A percentile compares a stretch with the other conserved stretches of the same genome.
phyloP scores from a whole-genome alignment of 2,329 filamentous ascomycete species.

The Lecanosticta acicola region DNA sequence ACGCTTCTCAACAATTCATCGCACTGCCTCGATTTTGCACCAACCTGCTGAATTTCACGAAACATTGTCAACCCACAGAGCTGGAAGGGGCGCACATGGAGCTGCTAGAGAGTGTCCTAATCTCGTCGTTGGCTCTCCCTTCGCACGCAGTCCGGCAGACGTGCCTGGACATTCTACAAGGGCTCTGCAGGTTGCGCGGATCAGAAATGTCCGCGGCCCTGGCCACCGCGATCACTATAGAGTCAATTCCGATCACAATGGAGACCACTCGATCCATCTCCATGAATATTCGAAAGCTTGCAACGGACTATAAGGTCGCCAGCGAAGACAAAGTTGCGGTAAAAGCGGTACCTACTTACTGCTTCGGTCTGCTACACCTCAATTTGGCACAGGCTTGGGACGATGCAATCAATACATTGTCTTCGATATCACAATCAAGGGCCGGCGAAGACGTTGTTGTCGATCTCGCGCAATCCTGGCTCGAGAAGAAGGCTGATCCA shows the following conservation, averaged over 20 bases:
- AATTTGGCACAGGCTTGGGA: constrained; percentile 84
- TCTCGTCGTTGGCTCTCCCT: constrained; percentile 67
- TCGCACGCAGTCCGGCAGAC: constrained; percentile 69
- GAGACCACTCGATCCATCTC: constrained; percentile 71
- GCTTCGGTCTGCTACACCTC: constrained; percentile 84
- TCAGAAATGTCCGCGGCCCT: constrained; percentile 51
- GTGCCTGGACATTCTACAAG: constrained; percentile 66
- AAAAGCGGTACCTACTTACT: constrained; percentile 69
- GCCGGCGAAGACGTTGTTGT: constrained; percentile 68
- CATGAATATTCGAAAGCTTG: constrained; percentile 79
- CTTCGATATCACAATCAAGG: constrained; percentile 65
- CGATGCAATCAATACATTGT: constrained; percentile 69
- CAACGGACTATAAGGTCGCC: constrained; percentile 55
- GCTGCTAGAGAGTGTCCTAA: constrained; percentile 57
- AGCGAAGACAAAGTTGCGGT: constrained; percentile 59
- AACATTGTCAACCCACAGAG: constrained; percentile 8
- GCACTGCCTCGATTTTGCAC: constrained; percentile 24
- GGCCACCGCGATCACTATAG: constrained; percentile 67
- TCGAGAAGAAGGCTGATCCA: constrained; percentile 39
- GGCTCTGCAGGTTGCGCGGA: constrained; percentile 48
- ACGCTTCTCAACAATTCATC: constrained; percentile 11
- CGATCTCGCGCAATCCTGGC: constrained; percentile 71
- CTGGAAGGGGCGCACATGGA: constrained; percentile 47
- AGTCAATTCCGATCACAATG: constrained; percentile 71
- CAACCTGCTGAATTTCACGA: constrained; percentile 23